These are phyloP conservation scores for Arthrobotrys iridis DNA, from an alignment of 2,329 filamentous ascomycete species.

Conservation along the genomic window DNA sequence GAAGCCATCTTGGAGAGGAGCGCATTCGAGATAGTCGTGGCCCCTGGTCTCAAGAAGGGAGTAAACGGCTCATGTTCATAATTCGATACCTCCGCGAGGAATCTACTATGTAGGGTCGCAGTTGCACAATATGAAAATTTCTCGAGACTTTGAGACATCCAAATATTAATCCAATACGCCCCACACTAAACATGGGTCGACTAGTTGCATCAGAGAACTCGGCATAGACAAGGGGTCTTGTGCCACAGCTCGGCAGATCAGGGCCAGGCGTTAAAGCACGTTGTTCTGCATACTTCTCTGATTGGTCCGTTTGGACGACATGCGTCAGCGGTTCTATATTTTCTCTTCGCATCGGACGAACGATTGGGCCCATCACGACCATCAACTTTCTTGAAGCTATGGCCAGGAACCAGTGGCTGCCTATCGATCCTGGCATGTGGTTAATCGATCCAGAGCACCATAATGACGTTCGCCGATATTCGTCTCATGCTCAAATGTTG, in stretches of 20 bases:
- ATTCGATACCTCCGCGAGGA: neutral
- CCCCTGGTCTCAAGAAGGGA: neutral
- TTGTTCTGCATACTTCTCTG: slow-evolving; percentile 5
- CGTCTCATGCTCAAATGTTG: neutral
- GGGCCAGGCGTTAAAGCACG: slow-evolving; percentile 51
- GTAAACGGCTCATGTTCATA: slow-evolving; percentile 18
- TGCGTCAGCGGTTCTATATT: neutral
- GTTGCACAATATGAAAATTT: neutral
- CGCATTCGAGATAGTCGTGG: neutral
- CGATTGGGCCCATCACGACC: neutral
- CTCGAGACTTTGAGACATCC: neutral
- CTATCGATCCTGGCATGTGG: slow-evolving; percentile 46
- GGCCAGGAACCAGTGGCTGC: slow-evolving; percentile 39
- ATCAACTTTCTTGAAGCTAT: slow-evolving; percentile 4
- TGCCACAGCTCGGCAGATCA: slow-evolving; percentile 46
- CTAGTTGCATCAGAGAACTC: neutral
- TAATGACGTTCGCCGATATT: slow-evolving; percentile 35
- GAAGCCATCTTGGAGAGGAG: slow-evolving; percentile 14
- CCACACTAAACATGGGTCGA: slow-evolving; percentile 21
- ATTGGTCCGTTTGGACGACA: slow-evolving; percentile 38
- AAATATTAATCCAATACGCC: no score
- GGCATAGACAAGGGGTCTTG: slow-evolving; percentile 31
- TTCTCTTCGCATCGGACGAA: slow-evolving; percentile 26
- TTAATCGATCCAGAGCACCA: neutral
- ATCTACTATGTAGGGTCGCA: no score